Evolutionary conservation across 2,329 filamentous ascomycete genomes (phyloP).

Genomic region (Byssoonygena ceratinophila): DNA sequence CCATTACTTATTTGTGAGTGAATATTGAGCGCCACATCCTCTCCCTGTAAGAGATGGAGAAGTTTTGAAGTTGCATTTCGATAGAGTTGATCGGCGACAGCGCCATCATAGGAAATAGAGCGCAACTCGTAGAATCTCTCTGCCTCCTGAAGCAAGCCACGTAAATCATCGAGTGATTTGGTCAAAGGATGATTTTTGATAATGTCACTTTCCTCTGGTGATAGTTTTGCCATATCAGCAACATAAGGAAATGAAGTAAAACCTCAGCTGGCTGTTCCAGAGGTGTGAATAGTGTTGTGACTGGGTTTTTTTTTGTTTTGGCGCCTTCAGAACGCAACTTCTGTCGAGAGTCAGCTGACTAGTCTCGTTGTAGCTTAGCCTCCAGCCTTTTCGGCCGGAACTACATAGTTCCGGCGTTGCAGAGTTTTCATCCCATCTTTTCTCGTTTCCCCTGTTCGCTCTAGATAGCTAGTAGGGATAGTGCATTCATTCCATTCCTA

Average conservation of each 20-base stretch:
- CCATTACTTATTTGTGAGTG: background rate
- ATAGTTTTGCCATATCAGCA: background rate
- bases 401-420: no score
- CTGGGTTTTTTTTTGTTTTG: no score
- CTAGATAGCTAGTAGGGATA: no score
- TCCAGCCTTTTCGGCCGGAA: no score
- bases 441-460: no score
- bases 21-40: background rate
- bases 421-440: no score
- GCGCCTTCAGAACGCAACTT: no score
- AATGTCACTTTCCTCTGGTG: constrained; percentile 6
- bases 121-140: constrained; percentile 4
- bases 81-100: background rate
- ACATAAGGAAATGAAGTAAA: background rate
- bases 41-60: background rate
- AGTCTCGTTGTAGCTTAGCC: no score
- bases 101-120: constrained; percentile 1
- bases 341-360: no score
- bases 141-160: constrained; percentile 7
- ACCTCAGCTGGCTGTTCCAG: background rate
- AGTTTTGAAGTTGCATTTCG: constrained; percentile 3
- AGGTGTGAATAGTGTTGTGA: no score
- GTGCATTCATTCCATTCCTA: no score
- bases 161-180: constrained; percentile 8
- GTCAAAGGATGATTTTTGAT: constrained; percentile 11